phyloP scores from a whole-genome alignment of 768 basidiomycete species.

The Kondoa malvinella region DNA sequence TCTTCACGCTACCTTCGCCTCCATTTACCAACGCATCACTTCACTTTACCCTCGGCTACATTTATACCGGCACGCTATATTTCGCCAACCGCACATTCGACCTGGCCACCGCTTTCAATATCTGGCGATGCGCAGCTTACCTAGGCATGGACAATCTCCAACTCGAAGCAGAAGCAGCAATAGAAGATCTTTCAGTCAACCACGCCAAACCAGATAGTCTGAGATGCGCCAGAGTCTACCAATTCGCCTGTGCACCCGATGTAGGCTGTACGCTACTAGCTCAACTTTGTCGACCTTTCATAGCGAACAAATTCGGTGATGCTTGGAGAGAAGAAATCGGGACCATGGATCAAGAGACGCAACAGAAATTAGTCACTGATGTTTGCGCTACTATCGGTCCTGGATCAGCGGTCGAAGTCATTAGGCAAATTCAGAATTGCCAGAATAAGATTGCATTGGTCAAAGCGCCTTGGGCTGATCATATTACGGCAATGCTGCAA shows the following conservation, averaged over 20 bases:
- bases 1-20: conserved; percentile 62
- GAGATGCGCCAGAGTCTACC: conserved; percentile 63
- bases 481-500: conserved; percentile 20
- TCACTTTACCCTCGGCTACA: conserved; percentile 77
- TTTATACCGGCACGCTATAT: conserved; percentile 83
- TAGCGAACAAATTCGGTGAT: conserved; percentile 71
- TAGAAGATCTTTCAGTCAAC: conserved; percentile 80
- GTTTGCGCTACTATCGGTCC: conserved; percentile 53
- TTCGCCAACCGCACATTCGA: conserved; percentile 89
- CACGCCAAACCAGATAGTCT: conserved; percentile 63
- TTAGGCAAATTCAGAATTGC: conserved; percentile 39
- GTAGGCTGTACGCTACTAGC: conserved; percentile 57
- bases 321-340: conserved; percentile 76
- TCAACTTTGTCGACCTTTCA: conserved; percentile 51
- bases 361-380: conserved; percentile 54
- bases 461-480: neutral
- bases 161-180: conserved; percentile 61
- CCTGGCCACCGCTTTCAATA: conserved; percentile 74
- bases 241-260: conserved; percentile 60
- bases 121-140: conserved; percentile 66
- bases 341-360: conserved; percentile 45
- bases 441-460: conserved; percentile 33
- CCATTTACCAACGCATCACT: conserved; percentile 88
- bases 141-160: conserved; percentile 56
- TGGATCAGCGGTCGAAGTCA: conserved; percentile 47